A percentile compares a stretch with the other conserved stretches of the same genome.
These are phyloP conservation scores for Camellia lanceoleosa DNA, from an alignment of 148 eudicot genomes.

Conservation along the genomic window DNA sequence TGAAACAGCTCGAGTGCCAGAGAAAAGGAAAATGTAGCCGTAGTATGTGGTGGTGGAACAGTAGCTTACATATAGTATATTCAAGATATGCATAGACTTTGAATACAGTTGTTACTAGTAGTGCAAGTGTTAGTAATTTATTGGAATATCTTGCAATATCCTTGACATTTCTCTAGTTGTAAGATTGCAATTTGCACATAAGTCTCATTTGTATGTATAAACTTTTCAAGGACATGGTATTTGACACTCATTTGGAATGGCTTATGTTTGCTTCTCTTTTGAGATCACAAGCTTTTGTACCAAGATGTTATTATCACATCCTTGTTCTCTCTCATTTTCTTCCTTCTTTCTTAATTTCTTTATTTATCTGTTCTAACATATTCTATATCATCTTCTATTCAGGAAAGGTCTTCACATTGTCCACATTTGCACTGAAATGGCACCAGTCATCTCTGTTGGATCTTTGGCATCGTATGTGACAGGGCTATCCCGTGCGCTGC, in stretches of 20 bases:
- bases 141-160: not conserved
- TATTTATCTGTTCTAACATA: constrained; percentile 11
- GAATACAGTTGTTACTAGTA: not conserved
- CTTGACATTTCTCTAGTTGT: constrained; percentile 6
- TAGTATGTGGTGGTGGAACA: constrained; percentile 1
- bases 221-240: not conserved
- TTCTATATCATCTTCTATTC: constrained; percentile 26
- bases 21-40: not conserved
- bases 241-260: not conserved
- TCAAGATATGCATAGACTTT: not conserved
- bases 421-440: constrained; percentile 79
- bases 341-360: not conserved
- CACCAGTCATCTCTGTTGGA: constrained; percentile 62
- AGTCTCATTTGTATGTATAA: not conserved
- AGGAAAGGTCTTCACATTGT: constrained; percentile 55
- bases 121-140: not conserved
- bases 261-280: not conserved
- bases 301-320: not conserved
- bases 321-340: not conserved
- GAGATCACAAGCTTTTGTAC: not conserved
- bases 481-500: constrained; percentile 59
- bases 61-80: not conserved
- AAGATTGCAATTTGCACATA: not conserved
- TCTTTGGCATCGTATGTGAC: constrained; percentile 67
- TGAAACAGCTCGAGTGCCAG: not conserved